These are phyloP conservation scores for Rhinocladiella mackenziei DNA, from an alignment of 2,329 filamentous ascomycete species.

Conservation along the genomic window DNA sequence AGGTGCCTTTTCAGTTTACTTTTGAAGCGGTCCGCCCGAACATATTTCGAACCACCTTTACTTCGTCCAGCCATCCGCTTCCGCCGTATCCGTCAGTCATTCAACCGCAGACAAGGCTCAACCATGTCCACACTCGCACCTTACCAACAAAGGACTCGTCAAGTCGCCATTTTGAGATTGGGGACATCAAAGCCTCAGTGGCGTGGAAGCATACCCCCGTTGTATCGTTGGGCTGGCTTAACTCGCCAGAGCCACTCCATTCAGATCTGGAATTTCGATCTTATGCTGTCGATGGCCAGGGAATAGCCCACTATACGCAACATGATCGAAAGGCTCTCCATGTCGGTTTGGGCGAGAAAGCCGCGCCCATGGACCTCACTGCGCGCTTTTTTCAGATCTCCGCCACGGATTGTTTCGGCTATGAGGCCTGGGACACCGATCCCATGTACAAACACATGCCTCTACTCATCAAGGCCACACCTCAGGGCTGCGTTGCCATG, in stretches of 20 bases:
- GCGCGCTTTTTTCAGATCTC: slow-evolving; percentile 63
- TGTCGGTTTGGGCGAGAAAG: slow-evolving; percentile 68
- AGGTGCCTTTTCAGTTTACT: slow-evolving; percentile 52
- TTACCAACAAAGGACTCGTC: slow-evolving; percentile 32
- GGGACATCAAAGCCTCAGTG: slow-evolving; percentile 51
- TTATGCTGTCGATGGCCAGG: slow-evolving; percentile 59
- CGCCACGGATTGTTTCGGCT: slow-evolving; percentile 69
- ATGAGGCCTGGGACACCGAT: slow-evolving; percentile 66
- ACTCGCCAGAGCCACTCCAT: slow-evolving; percentile 53
- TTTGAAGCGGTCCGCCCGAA: slow-evolving; percentile 61
- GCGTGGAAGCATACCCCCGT: slow-evolving; percentile 58
- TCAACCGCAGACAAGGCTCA: slow-evolving; percentile 42
- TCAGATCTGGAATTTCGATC: slow-evolving; percentile 62
- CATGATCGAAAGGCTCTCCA: slow-evolving; percentile 62
- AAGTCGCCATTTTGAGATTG: slow-evolving; percentile 45
- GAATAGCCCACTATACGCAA: slow-evolving; percentile 61
- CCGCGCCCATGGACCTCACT: slow-evolving; percentile 67
- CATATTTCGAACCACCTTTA: slow-evolving; percentile 65
- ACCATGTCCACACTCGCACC: slow-evolving; percentile 24
- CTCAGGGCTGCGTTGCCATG: slow-evolving; percentile 60
- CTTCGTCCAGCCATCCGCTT: slow-evolving; percentile 57
- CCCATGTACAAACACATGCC: slow-evolving; percentile 74
- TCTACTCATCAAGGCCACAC: slow-evolving; percentile 64
- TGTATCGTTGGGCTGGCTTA: slow-evolving; percentile 53
- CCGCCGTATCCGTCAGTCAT: slow-evolving; percentile 61